A percentile compares a stretch with the other conserved stretches of the same genome.
These are phyloP conservation scores for Stephania japonica DNA, from an alignment of 164 flowering plant genomes.

Conservation along the genomic window DNA sequence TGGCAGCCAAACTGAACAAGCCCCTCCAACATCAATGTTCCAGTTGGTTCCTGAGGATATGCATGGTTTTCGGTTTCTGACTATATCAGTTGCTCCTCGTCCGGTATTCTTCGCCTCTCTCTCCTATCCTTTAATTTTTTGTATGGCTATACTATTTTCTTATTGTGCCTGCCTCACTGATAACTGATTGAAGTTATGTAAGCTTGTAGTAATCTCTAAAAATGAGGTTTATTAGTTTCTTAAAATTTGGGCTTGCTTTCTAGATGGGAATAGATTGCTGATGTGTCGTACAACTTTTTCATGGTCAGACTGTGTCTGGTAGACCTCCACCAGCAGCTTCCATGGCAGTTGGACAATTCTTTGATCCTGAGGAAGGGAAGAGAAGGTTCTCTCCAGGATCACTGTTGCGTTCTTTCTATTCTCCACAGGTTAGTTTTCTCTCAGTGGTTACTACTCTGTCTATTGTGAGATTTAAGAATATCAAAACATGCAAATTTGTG, in stretches of 20 bases:
- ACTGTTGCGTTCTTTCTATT: conserved; percentile 54
- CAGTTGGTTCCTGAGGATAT: conserved; percentile 60
- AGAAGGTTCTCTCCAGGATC: conserved; percentile 41
- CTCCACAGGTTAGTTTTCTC: conserved; percentile 47
- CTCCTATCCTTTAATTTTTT: background rate
- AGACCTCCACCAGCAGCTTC: conserved; percentile 97
- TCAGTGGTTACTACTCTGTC: conserved; percentile 10
- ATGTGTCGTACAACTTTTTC: conserved; percentile 13
- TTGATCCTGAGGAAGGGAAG: conserved; percentile 71
- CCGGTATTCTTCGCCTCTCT: conserved; percentile 46
- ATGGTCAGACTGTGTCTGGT: conserved; percentile 83
- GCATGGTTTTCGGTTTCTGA: conserved; percentile 84
- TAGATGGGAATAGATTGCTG: background rate
- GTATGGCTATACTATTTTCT: background rate
- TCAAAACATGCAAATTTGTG: background rate
- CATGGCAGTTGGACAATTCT: conserved; percentile 99
- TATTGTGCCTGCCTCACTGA: background rate
- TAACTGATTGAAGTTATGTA: background rate
- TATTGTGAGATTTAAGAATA: conserved; percentile 8
- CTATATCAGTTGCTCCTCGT: conserved; percentile 94
- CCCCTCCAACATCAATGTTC: conserved; percentile 89
- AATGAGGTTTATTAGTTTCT: background rate
- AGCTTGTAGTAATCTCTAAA: background rate
- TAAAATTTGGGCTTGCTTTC: conserved; percentile 5
- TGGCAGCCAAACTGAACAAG: conserved; percentile 95